Percentiles rank a stretch among this genome's conserved stretches.
These are phyloP conservation scores for Aspergillus intermedius DNA, from an alignment of 2,329 filamentous ascomycete species.

Conservation along the genomic window DNA sequence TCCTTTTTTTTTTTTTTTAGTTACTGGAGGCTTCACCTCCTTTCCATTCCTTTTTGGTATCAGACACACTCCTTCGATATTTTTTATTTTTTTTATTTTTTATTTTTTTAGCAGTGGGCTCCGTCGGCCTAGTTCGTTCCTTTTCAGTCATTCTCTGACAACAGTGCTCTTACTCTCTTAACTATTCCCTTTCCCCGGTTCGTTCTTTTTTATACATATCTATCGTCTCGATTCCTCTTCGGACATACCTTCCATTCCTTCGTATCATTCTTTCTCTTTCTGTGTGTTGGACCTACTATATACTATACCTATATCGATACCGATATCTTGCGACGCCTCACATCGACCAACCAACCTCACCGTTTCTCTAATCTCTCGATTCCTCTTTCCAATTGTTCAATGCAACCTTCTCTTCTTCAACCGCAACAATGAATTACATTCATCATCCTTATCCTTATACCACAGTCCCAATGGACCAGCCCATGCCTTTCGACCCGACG, in stretches of 20 bases:
- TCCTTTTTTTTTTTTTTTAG: slow-evolving; percentile 11
- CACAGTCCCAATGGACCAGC: slow-evolving; percentile 32
- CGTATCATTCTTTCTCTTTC: neutral
- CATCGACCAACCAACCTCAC: no score
- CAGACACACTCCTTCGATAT: slow-evolving; percentile 6
- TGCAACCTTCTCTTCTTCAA: neutral
- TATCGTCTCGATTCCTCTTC: neutral
- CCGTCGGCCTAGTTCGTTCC: slow-evolving; percentile 5
- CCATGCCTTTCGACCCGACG: slow-evolving; percentile 29
- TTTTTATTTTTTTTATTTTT: slow-evolving; percentile 6
- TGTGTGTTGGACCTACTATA: no score
- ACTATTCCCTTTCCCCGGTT: slow-evolving; percentile 5
- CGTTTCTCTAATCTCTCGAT: neutral
- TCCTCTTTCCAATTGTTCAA: neutral
- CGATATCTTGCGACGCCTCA: no score
- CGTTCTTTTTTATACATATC: neutral
- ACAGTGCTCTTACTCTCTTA: neutral
- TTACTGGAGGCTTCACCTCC: slow-evolving; percentile 1
- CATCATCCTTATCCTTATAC: slow-evolving; percentile 33
- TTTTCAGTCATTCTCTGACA: slow-evolving; percentile 2
- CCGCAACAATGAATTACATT: slow-evolving; percentile 31
- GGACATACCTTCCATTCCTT: neutral
- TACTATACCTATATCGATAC: no score
- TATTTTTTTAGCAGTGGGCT: slow-evolving; percentile 6
- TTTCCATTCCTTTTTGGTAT: neutral